Evolutionary conservation across 345 rosid genomes (phyloP).

Genomic region (Eutrema yunnanense): DNA sequence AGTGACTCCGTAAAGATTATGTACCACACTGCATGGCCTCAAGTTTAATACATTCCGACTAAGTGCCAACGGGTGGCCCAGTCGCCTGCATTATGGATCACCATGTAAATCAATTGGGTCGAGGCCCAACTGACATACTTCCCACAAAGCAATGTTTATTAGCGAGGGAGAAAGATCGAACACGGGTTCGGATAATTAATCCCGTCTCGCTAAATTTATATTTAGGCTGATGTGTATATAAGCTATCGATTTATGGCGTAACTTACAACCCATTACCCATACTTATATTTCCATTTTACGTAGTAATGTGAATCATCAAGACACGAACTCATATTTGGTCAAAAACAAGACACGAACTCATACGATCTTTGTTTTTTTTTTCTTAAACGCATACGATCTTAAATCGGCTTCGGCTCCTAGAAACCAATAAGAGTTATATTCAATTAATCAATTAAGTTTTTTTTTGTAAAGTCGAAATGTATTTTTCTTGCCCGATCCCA

Average conservation of each 20-base stretch:
- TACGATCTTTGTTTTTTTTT: background rate
- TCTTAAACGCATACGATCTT: background rate
- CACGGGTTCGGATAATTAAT: too few relatives aligned
- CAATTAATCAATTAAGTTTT: background rate
- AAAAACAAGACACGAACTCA: background rate
- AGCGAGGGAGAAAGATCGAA: too few relatives aligned
- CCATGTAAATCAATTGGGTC: too few relatives aligned
- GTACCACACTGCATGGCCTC: too few relatives aligned
- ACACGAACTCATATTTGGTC: background rate
- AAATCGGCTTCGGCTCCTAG: too few relatives aligned
- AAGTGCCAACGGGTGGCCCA: too few relatives aligned
- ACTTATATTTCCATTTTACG: background rate
- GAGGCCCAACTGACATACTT: too few relatives aligned
- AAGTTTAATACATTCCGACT: too few relatives aligned
- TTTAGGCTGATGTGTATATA: background rate
- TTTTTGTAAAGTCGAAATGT: background rate
- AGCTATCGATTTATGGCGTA: background rate
- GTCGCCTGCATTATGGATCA: too few relatives aligned
- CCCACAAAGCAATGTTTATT: too few relatives aligned
- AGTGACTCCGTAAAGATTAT: too few relatives aligned
- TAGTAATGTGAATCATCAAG: slow-evolving; percentile 7
- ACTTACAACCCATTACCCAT: background rate
- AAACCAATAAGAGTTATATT: background rate
- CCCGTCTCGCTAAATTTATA: background rate
- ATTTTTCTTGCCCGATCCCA: background rate